Percentiles rank a stretch among this genome's conserved stretches.
phyloP scores from a whole-genome alignment of 2,329 filamentous ascomycete genomes.

The Beauveria australis region DNA sequence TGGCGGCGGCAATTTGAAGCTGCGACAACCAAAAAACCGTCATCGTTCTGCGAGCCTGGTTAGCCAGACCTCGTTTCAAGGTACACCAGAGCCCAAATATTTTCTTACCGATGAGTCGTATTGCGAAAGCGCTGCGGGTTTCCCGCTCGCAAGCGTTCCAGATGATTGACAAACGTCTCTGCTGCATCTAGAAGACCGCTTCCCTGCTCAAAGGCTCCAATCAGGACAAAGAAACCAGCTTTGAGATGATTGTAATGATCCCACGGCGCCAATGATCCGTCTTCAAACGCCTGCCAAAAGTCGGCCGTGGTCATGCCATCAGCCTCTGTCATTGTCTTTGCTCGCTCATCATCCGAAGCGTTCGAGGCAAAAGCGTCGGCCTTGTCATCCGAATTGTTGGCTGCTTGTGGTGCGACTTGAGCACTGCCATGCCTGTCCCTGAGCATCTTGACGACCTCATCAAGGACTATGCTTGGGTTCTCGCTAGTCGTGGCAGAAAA shows the following conservation, averaged over 20 bases:
- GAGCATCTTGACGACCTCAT: constrained; percentile 15
- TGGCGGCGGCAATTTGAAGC: constrained; percentile 23
- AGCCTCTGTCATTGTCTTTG: constrained; percentile 8
- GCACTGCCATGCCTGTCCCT: constrained; percentile 6
- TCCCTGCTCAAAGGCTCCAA: constrained; percentile 18
- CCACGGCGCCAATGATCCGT: constrained; percentile 22
- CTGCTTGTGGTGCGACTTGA: neutral
- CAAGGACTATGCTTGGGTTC: neutral
- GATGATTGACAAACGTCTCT: constrained; percentile 21
- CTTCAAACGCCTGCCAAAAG: constrained; percentile 22
- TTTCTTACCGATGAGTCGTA: constrained; percentile 21
- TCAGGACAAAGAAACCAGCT: constrained; percentile 24
- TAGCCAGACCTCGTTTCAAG: neutral
- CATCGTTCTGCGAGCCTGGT: constrained; percentile 19
- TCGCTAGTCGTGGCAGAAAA: constrained; percentile 13
- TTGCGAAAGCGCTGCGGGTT: constrained; percentile 25
- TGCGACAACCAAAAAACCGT: constrained; percentile 28
- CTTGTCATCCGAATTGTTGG: neutral
- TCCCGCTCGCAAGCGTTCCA: constrained; percentile 18
- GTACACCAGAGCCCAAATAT: constrained; percentile 1
- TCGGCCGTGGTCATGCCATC: constrained; percentile 8
- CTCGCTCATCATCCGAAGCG: neutral
- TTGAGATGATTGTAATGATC: constrained; percentile 26
- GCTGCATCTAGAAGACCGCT: constrained; percentile 21
- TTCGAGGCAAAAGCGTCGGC: neutral